Conservation (phyloP, 352 stramenopile genomes). For the Blastocystis sp. region DNA sequence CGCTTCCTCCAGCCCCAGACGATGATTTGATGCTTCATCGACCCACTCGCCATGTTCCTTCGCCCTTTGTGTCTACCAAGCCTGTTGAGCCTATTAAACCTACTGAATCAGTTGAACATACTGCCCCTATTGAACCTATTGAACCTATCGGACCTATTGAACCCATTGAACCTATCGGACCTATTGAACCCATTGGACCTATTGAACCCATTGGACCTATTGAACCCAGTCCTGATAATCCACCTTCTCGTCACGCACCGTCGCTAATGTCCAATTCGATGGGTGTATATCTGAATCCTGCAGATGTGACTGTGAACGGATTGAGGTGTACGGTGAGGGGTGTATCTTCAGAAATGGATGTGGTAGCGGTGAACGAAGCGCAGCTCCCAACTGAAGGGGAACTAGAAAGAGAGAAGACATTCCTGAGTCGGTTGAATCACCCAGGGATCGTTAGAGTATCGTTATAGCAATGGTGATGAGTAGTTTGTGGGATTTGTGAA, state of each 20-base stretch:
- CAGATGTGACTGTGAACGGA: background rate
- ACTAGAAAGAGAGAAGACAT: background rate
- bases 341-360: background rate
- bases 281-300: background rate
- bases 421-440: background rate
- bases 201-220: too few species aligned
- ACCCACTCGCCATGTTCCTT: background rate
- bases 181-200: too few species aligned
- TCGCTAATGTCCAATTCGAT: too few species aligned
- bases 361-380: background rate
- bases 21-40: background rate
- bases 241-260: too few species aligned
- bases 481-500: slow-evolving; percentile 38
- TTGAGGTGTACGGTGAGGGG: background rate
- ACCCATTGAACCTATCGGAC: too few species aligned
- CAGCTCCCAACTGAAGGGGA: background rate
- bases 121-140: too few species aligned
- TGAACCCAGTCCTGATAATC: too few species aligned
- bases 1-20: background rate
- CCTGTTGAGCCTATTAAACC: background rate
- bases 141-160: too few species aligned
- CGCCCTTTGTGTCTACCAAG: background rate
- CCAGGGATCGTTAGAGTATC: background rate
- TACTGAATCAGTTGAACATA: background rate
- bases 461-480: background rate